phyloP scores from a whole-genome alignment of 2,329 filamentous ascomycete genomes.

The Fusarium verrucosum region DNA sequence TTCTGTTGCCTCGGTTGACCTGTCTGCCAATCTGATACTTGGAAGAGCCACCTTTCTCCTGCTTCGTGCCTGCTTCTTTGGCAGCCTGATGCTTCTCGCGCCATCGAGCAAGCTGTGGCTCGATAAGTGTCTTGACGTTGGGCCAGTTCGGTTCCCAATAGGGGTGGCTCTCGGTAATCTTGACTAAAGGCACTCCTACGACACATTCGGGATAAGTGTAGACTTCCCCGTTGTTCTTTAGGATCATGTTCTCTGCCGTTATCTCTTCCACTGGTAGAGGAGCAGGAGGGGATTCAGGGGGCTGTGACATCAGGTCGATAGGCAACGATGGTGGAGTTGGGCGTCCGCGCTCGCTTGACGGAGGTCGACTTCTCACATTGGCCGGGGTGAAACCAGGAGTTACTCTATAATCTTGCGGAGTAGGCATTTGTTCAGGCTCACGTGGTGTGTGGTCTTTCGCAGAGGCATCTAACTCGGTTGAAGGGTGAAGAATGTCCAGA shows the following conservation, averaged over 20 bases:
- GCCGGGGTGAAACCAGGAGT: slow-evolving; percentile 47
- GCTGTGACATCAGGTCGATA: slow-evolving; percentile 43
- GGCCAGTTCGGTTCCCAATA: slow-evolving; percentile 67
- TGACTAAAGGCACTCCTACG: slow-evolving; percentile 61
- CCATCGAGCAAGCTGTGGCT: slow-evolving; percentile 58
- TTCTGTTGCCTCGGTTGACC: slow-evolving; percentile 62
- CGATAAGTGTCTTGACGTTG: slow-evolving; percentile 54
- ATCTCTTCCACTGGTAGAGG: slow-evolving; percentile 49
- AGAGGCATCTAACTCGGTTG: slow-evolving; percentile 33
- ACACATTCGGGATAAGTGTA: slow-evolving; percentile 63
- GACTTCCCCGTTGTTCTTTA: slow-evolving; percentile 59
- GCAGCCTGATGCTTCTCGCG: slow-evolving; percentile 56
- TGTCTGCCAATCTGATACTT: slow-evolving; percentile 65
- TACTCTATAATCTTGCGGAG: slow-evolving; percentile 41
- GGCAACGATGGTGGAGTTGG: slow-evolving; percentile 45
- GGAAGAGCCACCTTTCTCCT: slow-evolving; percentile 51
- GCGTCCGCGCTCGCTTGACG: slow-evolving; percentile 42
- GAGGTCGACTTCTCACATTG: slow-evolving; percentile 43
- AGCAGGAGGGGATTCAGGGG: slow-evolving; percentile 21
- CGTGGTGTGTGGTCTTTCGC: slow-evolving; percentile 29
- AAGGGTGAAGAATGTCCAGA: slow-evolving; percentile 34
- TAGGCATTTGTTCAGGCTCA: slow-evolving; percentile 43
- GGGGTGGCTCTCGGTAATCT: slow-evolving; percentile 59
- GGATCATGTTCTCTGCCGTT: slow-evolving; percentile 54
- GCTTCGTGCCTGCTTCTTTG: slow-evolving; percentile 46